These are phyloP conservation scores for Pichia sp. DNA, from an alignment of 1,139 yeast genomes.

Conservation along the genomic window DNA sequence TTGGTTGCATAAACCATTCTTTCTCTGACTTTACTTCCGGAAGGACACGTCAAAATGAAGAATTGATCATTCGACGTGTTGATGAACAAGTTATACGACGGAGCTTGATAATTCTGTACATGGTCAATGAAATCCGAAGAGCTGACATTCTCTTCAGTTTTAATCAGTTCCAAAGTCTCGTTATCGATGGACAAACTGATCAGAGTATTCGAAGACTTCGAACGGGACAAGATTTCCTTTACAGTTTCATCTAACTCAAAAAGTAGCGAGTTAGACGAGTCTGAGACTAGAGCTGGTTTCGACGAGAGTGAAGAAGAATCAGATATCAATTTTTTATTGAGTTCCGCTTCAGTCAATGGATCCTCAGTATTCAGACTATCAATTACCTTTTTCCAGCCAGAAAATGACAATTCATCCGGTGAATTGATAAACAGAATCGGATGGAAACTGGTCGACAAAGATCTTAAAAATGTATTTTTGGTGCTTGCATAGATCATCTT, in stretches of 20 bases:
- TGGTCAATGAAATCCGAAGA: neutral
- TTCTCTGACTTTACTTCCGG: slow-evolving; percentile 82
- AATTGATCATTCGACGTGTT: slow-evolving; percentile 28
- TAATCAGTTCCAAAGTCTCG: slow-evolving; percentile 9
- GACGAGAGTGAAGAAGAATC: slow-evolving; percentile 1
- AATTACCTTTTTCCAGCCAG: slow-evolving; percentile 37
- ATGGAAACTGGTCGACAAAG: slow-evolving; percentile 52
- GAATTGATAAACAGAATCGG: slow-evolving; percentile 45
- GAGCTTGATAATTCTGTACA: slow-evolving; percentile 8
- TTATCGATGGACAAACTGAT: neutral
- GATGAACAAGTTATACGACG: slow-evolving; percentile 54
- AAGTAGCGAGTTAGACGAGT: slow-evolving; percentile 18
- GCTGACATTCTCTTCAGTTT: neutral
- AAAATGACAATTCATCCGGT: slow-evolving; percentile 50
- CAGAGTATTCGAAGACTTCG: neutral
- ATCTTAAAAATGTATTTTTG: slow-evolving; percentile 63
- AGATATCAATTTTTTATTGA: slow-evolving; percentile 28
- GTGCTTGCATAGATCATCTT: slow-evolving; percentile 95
- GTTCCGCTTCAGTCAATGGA: slow-evolving; percentile 59
- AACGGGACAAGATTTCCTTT: neutral
- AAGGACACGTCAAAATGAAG: slow-evolving; percentile 84
- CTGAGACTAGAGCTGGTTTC: slow-evolving; percentile 12
- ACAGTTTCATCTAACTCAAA: slow-evolving; percentile 4
- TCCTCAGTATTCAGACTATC: slow-evolving; percentile 30
- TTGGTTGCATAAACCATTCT: slow-evolving; percentile 90